A percentile compares a stretch with the other conserved stretches of the same genome.
Evolutionary conservation across 805 yeast species (phyloP).

Genomic region (Candida endomychidarum): DNA sequence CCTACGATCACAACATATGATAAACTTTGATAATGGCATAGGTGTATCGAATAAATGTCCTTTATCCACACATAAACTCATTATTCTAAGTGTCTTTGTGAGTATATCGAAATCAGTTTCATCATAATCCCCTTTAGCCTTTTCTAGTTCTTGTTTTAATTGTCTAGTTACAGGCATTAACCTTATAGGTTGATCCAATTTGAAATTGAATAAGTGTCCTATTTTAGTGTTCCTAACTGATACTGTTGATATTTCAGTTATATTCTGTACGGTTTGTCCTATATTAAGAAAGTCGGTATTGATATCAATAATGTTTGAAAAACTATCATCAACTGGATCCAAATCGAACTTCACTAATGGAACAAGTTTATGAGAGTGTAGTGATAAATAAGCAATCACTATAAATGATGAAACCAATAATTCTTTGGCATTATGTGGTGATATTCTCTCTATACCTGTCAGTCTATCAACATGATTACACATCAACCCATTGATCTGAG

Average conservation of each 20-base stretch:
- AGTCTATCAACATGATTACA: constrained; percentile 8
- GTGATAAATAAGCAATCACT: constrained; percentile 28
- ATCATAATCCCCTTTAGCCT: too few relatives aligned
- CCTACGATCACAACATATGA: constrained; percentile 18
- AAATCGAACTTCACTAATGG: constrained; percentile 26
- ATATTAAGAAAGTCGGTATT: constrained; percentile 36
- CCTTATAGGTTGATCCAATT: neutral
- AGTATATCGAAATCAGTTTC: neutral
- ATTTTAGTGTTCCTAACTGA: constrained; percentile 6
- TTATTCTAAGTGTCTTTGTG: neutral
- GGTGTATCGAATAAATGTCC: constrained; percentile 21
- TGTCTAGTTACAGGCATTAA: constrained; percentile 11
- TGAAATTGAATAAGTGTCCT: constrained; percentile 2
- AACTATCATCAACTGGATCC: constrained; percentile 30
- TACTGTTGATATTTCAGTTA: constrained; percentile 1
- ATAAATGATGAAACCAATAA: constrained; percentile 8
- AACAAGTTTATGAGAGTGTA: constrained; percentile 30
- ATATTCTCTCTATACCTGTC: constrained; percentile 6
- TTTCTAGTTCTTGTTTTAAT: neutral
- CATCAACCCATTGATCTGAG: constrained; percentile 3
- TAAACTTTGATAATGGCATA: constrained; percentile 32
- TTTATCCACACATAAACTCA: constrained; percentile 3
- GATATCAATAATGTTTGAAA: constrained; percentile 46
- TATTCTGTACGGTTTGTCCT: constrained; percentile 1
- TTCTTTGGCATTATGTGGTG: neutral